These are phyloP conservation scores for Talaromyces amestolkiae DNA, from an alignment of 2,329 filamentous ascomycete genomes.

Conservation along the genomic window DNA sequence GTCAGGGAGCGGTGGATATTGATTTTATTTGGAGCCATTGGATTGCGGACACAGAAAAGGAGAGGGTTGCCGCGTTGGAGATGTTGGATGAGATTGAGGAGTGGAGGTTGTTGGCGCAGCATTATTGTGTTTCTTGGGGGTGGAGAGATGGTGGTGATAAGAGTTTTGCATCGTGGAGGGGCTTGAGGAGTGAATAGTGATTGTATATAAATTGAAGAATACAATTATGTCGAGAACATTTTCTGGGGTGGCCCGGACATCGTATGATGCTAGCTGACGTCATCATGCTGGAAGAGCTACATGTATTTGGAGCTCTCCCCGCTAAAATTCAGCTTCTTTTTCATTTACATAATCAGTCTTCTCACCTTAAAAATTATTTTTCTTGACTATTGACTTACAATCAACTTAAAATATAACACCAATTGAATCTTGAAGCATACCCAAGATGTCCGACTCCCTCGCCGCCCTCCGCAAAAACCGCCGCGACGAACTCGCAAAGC, in stretches of 20 bases:
- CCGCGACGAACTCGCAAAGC: conserved; percentile 51
- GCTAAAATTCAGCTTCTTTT: neutral
- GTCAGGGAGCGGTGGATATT: conserved; percentile 59
- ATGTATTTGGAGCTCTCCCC: conserved; percentile 8
- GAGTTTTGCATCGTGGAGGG: neutral
- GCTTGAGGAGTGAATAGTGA: neutral
- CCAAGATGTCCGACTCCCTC: conserved; percentile 41
- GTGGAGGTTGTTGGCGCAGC: conserved; percentile 78
- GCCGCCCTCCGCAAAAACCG: conserved; percentile 48
- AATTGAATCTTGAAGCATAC: neutral
- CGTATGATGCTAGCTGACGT: conserved; percentile 3
- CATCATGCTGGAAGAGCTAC: neutral
- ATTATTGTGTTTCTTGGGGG: conserved; percentile 90
- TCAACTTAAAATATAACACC: neutral
- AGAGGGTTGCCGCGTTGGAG: conserved; percentile 74
- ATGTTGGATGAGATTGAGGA: conserved; percentile 95
- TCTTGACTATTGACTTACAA: neutral
- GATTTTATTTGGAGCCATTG: conserved; percentile 74
- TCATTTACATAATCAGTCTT: conserved; percentile 18
- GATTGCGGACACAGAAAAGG: conserved; percentile 69
- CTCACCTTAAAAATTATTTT: too few relatives aligned
- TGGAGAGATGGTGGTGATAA: conserved; percentile 56
- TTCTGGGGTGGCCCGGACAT: neutral
- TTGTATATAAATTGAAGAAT: neutral
- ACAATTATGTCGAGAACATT: neutral